phyloP scores from a whole-genome alignment of 2,329 filamentous ascomycete genomes.

The Trichocomaceae sp. region DNA sequence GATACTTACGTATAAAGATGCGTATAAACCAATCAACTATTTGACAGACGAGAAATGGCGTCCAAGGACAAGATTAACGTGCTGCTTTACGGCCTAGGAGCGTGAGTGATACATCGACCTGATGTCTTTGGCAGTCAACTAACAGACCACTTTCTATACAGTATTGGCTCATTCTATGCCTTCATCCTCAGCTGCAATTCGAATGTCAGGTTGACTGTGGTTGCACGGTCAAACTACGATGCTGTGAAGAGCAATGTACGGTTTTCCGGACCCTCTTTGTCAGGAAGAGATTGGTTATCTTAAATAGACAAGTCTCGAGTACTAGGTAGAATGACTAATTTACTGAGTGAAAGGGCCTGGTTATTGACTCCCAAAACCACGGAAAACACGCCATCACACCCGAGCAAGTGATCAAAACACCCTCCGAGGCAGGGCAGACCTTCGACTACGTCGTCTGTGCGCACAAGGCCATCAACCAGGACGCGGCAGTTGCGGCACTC shows the following conservation, averaged over 20 bases:
- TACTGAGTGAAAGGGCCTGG: conserved; percentile 29
- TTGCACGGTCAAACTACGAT: conserved; percentile 43
- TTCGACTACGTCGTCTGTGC: conserved; percentile 36
- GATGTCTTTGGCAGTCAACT: neutral
- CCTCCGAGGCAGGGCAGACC: conserved; percentile 25
- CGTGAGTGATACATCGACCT: conserved; percentile 34
- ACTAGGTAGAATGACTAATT: too few relatives aligned
- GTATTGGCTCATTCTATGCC: conserved; percentile 54
- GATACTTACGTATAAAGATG: too few relatives aligned
- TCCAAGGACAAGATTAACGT: conserved; percentile 31
- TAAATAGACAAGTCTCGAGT: too few relatives aligned
- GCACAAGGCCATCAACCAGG: conserved; percentile 39
- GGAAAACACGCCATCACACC: conserved; percentile 31
- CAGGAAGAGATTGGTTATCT: too few relatives aligned
- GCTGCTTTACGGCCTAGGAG: conserved; percentile 49
- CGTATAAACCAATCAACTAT: neutral
- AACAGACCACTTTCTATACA: conserved; percentile 17
- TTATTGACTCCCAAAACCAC: conserved; percentile 38
- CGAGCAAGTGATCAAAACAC: conserved; percentile 32
- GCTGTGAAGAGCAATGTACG: conserved; percentile 35
- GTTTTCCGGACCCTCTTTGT: neutral
- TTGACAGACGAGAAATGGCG: conserved; percentile 11
- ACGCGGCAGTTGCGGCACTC: conserved; percentile 29
- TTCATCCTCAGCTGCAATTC: conserved; percentile 45
- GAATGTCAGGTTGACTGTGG: conserved; percentile 37